These are phyloP conservation scores for Backusella morwellensis DNA, from an alignment of 192 early-diverging fungal species.

Conservation along the genomic window DNA sequence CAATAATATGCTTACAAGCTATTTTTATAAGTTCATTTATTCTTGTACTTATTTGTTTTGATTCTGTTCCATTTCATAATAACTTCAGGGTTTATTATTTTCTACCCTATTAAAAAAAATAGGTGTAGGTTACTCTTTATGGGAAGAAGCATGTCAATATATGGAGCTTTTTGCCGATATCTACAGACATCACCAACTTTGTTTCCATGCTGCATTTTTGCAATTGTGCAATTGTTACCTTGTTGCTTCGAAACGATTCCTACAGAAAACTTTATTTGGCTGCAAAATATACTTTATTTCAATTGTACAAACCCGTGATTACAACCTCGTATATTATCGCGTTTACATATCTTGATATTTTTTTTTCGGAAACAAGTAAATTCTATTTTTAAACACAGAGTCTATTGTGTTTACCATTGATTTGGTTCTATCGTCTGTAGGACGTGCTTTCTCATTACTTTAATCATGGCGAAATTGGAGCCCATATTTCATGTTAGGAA, in stretches of 20 bases:
- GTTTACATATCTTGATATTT: constrained; percentile 37
- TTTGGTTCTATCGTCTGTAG: constrained; percentile 25
- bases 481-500: constrained; percentile 36
- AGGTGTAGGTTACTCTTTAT: constrained; percentile 36
- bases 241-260: constrained; percentile 19
- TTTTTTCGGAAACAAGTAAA: constrained; percentile 13
- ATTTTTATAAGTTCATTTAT: background rate
- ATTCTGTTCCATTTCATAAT: background rate
- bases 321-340: constrained; percentile 40
- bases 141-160: constrained; percentile 31
- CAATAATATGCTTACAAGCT: background rate
- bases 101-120: background rate
- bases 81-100: background rate
- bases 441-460: constrained; percentile 29
- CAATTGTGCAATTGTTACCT: background rate
- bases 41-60: background rate
- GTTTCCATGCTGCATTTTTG: constrained; percentile 9
- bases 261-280: constrained; percentile 16
- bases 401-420: constrained; percentile 33
- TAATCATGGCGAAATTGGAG: constrained; percentile 35
- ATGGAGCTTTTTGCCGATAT: constrained; percentile 34
- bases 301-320: constrained; percentile 29
- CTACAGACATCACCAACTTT: constrained; percentile 34
- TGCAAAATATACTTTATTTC: constrained; percentile 13
- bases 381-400: background rate